A percentile compares a stretch with the other conserved stretches of the same genome.
Evolutionary conservation across 129 eudicot genomes (phyloP).

Genomic region (Centaurea solstitialis): DNA sequence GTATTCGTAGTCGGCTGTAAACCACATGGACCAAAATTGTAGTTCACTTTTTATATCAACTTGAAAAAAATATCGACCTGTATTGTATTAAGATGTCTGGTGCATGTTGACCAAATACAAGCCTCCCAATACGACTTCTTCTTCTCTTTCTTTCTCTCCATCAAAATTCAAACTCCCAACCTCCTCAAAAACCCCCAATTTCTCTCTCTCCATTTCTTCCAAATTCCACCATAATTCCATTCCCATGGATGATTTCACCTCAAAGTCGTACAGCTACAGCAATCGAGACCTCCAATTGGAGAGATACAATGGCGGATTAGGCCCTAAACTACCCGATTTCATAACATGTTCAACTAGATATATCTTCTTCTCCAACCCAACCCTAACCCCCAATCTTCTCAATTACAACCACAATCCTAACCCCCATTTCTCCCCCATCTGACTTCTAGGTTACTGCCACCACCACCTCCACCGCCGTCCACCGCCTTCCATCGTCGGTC

Average conservation of each 20-base stretch:
- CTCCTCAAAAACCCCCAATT: not conserved
- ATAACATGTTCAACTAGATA: too few species aligned
- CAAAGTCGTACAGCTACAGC: constrained; percentile 47
- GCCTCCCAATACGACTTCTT: constrained; percentile 38
- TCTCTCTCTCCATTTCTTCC: constrained; percentile 21
- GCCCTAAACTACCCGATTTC: not conserved
- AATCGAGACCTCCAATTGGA: constrained; percentile 52
- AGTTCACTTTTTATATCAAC: too few species aligned
- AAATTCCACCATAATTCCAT: not conserved
- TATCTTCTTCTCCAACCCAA: too few species aligned
- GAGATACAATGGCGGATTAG: constrained; percentile 34
- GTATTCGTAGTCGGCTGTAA: too few species aligned
- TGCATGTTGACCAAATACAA: constrained; percentile 26
- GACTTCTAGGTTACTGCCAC: too few species aligned
- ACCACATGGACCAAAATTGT: too few species aligned
- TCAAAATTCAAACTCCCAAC: constrained; percentile 9
- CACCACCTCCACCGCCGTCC: too few species aligned
- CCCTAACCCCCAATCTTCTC: too few species aligned
- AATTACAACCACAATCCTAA: too few species aligned
- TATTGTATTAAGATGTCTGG: constrained; percentile 13
- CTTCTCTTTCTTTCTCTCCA: not conserved
- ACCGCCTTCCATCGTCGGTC: too few species aligned
- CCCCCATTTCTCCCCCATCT: too few species aligned
- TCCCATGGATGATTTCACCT: constrained; percentile 63
- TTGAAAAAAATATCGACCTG: constrained; percentile 12